phyloP scores from a whole-genome alignment of 257 asterid species.

The Ehretia macrophylla region DNA sequence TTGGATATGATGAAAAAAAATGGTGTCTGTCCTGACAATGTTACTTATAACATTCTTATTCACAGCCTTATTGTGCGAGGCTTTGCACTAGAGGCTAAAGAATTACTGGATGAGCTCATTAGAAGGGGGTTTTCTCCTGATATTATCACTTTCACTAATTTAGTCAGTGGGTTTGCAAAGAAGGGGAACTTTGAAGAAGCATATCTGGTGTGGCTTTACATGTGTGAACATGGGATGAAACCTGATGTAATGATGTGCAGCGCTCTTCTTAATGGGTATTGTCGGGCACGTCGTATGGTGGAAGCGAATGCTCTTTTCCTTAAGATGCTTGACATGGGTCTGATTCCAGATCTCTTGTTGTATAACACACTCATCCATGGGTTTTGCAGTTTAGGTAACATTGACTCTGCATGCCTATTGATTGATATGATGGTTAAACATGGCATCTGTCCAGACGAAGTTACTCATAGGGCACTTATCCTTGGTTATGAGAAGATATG shows the following conservation, averaged over 20 bases:
- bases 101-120: constrained; percentile 18
- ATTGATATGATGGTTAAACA: constrained; percentile 18
- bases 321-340: constrained; percentile 14
- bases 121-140: constrained; percentile 27
- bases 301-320: constrained; percentile 20
- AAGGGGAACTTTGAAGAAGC: constrained; percentile 25
- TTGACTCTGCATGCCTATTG: constrained; percentile 12
- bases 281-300: constrained; percentile 13
- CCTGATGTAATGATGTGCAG: constrained; percentile 27
- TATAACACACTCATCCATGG: constrained; percentile 28
- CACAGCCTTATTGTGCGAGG: constrained; percentile 20
- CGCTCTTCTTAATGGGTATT: constrained; percentile 20
- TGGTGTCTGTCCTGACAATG: constrained; percentile 20
- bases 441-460: constrained; percentile 17
- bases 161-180: constrained; percentile 18
- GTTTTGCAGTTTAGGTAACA: constrained; percentile 17
- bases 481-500: constrained; percentile 18
- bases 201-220: constrained; percentile 16
- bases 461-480: constrained; percentile 15
- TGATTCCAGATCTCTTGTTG: constrained; percentile 24
- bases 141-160: constrained; percentile 19
- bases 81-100: constrained; percentile 19
- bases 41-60: constrained; percentile 22
- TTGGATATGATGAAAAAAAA: constrained; percentile 19
- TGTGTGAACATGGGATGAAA: constrained; percentile 15